Percentiles rank a stretch among this genome's conserved stretches.
These are phyloP conservation scores for Sungouiozyma ichnusensis DNA, from an alignment of 805 yeast species.

Conservation along the genomic window DNA sequence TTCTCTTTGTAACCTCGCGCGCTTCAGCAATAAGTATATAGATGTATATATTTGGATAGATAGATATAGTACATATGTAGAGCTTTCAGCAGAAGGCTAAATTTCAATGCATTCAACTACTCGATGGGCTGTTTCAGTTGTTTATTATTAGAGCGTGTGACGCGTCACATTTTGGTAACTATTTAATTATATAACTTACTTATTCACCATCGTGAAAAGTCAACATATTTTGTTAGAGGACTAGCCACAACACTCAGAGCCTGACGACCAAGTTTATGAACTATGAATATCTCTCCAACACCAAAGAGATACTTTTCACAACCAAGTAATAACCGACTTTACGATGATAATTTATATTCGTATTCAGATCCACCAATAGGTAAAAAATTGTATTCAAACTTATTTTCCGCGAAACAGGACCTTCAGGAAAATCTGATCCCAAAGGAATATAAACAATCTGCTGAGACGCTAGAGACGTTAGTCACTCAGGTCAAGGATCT, in stretches of 20 bases:
- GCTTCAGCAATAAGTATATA: too few species aligned
- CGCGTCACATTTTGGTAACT: not conserved
- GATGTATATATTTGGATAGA: not conserved
- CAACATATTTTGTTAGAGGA: not conserved
- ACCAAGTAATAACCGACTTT: not conserved
- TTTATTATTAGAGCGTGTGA: too few species aligned
- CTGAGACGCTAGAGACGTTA: conserved; percentile 31
- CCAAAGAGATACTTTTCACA: conserved; percentile 20
- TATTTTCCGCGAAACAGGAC: not conserved
- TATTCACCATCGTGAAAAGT: too few species aligned
- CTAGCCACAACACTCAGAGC: too few species aligned
- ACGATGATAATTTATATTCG: conserved; percentile 1
- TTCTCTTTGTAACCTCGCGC: too few species aligned
- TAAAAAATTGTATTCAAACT: not conserved
- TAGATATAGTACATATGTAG: not conserved
- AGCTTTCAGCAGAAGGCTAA: not conserved
- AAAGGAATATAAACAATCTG: conserved; percentile 28
- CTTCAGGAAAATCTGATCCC: conserved; percentile 19
- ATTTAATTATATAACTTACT: not conserved
- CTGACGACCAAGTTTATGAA: too few species aligned
- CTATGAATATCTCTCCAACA: conserved; percentile 25
- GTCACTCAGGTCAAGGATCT: conserved; percentile 30
- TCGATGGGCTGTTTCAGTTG: too few species aligned
- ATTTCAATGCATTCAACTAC: not conserved
- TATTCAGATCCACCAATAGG: conserved; percentile 5